These are phyloP conservation scores for Neurospora intermedia DNA, from an alignment of 495 filamentous ascomycete genomes.

Conservation along the genomic window DNA sequence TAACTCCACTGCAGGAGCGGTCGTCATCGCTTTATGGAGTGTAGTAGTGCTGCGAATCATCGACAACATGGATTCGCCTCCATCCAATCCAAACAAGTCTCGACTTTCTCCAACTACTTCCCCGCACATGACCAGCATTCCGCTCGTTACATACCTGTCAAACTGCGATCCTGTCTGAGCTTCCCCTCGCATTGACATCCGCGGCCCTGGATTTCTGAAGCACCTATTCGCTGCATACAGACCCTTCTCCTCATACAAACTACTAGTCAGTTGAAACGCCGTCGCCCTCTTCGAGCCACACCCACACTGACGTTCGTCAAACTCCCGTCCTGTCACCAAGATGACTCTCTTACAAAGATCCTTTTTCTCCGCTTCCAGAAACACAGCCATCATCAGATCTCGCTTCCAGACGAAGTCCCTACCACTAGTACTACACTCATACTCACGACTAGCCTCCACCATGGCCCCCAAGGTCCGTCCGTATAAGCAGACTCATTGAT, in stretches of 20 bases:
- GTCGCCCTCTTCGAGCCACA: neutral
- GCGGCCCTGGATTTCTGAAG: neutral
- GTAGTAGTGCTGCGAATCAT: neutral
- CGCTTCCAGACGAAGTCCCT: conserved; percentile 28
- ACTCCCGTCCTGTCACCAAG: conserved; percentile 1
- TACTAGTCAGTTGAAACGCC: neutral
- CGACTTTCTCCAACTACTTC: neutral
- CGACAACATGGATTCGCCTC: neutral
- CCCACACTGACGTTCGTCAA: neutral
- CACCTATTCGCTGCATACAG: neutral
- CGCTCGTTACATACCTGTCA: neutral
- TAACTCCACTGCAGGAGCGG: neutral
- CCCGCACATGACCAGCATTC: neutral
- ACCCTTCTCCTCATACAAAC: neutral
- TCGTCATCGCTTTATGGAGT: neutral
- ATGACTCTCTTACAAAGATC: conserved; percentile 27
- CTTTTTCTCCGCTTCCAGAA: conserved; percentile 20
- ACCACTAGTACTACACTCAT: conserved; percentile 11
- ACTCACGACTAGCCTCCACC: conserved; percentile 30
- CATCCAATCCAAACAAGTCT: neutral
- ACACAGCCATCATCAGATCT: conserved; percentile 15
- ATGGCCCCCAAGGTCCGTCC: conserved; percentile 31
- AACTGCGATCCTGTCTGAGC: neutral
- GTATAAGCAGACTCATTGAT: neutral
- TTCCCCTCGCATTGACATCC: neutral